Conservation (phyloP, 208 protist species). For the Crithidia acanthocephali region DNA sequence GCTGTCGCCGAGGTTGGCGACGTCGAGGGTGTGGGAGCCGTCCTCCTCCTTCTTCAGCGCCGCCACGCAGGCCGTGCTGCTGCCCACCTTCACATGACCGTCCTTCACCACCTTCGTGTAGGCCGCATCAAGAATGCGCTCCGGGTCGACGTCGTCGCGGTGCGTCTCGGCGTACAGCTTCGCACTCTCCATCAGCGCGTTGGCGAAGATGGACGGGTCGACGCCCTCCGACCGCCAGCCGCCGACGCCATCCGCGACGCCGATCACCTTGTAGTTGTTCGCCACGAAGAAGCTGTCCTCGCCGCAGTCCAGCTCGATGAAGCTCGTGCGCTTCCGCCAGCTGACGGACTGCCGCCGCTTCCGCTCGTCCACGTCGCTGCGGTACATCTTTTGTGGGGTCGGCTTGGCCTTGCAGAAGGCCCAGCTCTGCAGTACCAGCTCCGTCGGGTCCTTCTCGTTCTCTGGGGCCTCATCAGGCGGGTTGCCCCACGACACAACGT, state of each 20-base stretch:
- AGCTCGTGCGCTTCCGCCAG: constrained; percentile 90
- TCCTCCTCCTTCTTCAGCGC: constrained; percentile 58
- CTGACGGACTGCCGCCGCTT: constrained; percentile 60
- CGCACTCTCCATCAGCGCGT: constrained; percentile 91
- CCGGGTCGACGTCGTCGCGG: constrained; percentile 77
- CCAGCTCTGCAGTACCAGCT: constrained; percentile 92
- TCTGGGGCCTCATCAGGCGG: constrained; percentile 75
- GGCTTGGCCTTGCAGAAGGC: constrained; percentile 92
- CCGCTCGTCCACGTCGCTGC: constrained; percentile 85
- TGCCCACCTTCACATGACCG: constrained; percentile 85
- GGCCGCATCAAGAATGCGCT: constrained; percentile 81
- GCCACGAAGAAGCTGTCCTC: constrained; percentile 95
- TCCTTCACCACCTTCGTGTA: constrained; percentile 83
- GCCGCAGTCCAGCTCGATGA: constrained; percentile 93
- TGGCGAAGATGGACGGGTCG: constrained; percentile 85
- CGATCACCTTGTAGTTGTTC: constrained; percentile 92
- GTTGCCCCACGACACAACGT: constrained; percentile 66
- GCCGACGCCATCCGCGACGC: constrained; percentile 93
- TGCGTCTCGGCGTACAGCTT: constrained; percentile 90
- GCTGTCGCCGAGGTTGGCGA: constrained; percentile 93
- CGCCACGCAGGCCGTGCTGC: constrained; percentile 90
- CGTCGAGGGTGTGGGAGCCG: constrained; percentile 70
- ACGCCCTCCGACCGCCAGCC: constrained; percentile 89
- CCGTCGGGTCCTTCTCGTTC: constrained; percentile 74
- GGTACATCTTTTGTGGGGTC: constrained; percentile 67